Percentiles rank a stretch among this genome's conserved stretches.
Evolutionary conservation across 78 protist species (phyloP).

Genomic region (Guillardia theta): DNA sequence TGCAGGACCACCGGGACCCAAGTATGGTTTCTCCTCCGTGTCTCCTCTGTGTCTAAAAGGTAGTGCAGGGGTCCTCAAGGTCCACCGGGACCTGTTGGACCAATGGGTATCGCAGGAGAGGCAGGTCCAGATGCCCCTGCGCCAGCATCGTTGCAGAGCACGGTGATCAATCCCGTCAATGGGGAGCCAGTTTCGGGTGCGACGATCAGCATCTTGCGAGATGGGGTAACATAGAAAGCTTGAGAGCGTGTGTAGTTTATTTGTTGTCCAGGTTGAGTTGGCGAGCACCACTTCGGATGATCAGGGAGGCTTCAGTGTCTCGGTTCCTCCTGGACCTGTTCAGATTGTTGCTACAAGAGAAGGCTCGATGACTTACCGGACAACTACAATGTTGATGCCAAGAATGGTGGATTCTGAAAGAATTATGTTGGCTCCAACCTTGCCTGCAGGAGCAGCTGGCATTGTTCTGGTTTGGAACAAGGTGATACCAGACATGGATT

Average conservation of each 20-base stretch:
- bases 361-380: not conserved
- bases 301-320: not conserved
- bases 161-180: not conserved
- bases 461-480: slow-evolving; percentile 7
- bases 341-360: not conserved
- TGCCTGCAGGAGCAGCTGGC: not conserved
- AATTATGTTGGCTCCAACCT: not conserved
- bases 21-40: too few species aligned
- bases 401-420: not conserved
- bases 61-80: not conserved
- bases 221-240: too few species aligned
- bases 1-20: not conserved
- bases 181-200: not conserved
- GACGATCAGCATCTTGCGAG: not conserved
- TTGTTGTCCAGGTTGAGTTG: too few species aligned
- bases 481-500: not conserved
- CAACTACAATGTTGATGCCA: not conserved
- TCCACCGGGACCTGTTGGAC: not conserved
- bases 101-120: not conserved
- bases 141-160: not conserved
- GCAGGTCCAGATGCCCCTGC: not conserved
- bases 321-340: not conserved
- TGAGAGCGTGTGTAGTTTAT: too few species aligned
- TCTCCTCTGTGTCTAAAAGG: too few species aligned
- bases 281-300: not conserved